Conservation (phyloP, 2,329 filamentous ascomycete species). For the Pseudogymnoascus sp. region DNA sequence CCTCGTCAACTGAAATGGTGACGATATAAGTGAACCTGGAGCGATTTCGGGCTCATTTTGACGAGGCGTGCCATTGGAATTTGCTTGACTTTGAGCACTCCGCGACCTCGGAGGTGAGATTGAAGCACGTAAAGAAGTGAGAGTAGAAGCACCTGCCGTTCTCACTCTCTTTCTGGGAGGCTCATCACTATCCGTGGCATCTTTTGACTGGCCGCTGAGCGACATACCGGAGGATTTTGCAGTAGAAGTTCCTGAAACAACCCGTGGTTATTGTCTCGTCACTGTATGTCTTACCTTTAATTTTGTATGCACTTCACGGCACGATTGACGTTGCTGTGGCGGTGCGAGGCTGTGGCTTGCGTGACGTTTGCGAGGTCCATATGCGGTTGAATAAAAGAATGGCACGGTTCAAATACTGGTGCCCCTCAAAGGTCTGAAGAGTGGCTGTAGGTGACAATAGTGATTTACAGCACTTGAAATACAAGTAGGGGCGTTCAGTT, state of each 20-base stretch:
- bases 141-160: slow-evolving; percentile 11
- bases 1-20: slow-evolving; percentile 50
- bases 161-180: slow-evolving; percentile 21
- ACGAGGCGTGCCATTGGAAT: neutral
- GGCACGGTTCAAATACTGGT: too few species aligned
- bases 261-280: neutral
- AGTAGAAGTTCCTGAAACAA: neutral
- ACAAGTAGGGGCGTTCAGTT: too few species aligned
- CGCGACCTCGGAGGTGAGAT: slow-evolving; percentile 22
- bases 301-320: neutral
- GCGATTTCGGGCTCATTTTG: neutral
- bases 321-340: neutral
- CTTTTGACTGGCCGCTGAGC: slow-evolving; percentile 15
- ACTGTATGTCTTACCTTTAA: neutral
- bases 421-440: too few species aligned
- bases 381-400: too few species aligned
- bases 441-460: too few species aligned
- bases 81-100: neutral
- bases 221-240: neutral
- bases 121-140: slow-evolving; percentile 16
- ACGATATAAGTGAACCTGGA: slow-evolving; percentile 25
- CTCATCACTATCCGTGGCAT: slow-evolving; percentile 13
- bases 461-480: too few species aligned
- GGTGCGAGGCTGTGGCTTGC: neutral
- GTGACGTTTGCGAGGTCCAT: slow-evolving; percentile 2